Evolutionary conservation across 495 filamentous ascomycete genomes (phyloP), one percentile per base, ranked within the genome.

Genomic region (Aspergillus bridgeri): DNA sequence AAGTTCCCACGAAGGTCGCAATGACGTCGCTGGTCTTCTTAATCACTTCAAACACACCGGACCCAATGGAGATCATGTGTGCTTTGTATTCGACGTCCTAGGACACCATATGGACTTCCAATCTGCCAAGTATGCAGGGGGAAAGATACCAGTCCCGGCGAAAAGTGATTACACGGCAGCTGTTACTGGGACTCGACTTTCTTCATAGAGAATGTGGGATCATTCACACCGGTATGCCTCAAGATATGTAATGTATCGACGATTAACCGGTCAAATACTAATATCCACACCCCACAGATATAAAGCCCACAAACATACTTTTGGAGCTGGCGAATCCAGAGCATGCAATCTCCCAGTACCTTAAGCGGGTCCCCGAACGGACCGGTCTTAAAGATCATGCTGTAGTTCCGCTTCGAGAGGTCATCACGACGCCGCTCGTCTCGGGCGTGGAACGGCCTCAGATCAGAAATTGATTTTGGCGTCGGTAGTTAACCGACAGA

Each of bases 211-310:
- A 91, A 68, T 95, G 90, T 78, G 88, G 89, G 60, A 91, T 93
- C 71, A 92, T 95, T 62, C 90, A 95, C 73, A 93, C 90, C 17
- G 90, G 92, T 78, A 77, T 90, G 58, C 90, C n/a, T n/a, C n/a
- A n/a, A n/a, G n/a, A n/a, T n/a, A n/a, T n/a, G n/a, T n/a, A n/a
- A n/a, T n/a, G n/a, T n/a, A n/a, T n/a, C n/a, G n/a, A n/a, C n/a
- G n/a, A n/a, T n/a, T n/a, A n/a, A n/a, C n/a, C n/a, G n/a, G n/a
- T n/a, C 33, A 45, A 24, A 45, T 45, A 5, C 19, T 45, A 27
- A 3, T 27, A 17, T 50, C 5, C 17, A 1, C 17, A 17, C 5
- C 5, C 5, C 7, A 57, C 52, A 67, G 66, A 69, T 61, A 48
- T 71, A 42, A 65, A 70, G 48, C 67, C 69, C 25, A 62, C 59